Percentiles rank a stretch among this genome's conserved stretches.
These are phyloP conservation scores for Tricharina praecox DNA, from an alignment of 495 filamentous ascomycete species.

Conservation along the genomic window DNA sequence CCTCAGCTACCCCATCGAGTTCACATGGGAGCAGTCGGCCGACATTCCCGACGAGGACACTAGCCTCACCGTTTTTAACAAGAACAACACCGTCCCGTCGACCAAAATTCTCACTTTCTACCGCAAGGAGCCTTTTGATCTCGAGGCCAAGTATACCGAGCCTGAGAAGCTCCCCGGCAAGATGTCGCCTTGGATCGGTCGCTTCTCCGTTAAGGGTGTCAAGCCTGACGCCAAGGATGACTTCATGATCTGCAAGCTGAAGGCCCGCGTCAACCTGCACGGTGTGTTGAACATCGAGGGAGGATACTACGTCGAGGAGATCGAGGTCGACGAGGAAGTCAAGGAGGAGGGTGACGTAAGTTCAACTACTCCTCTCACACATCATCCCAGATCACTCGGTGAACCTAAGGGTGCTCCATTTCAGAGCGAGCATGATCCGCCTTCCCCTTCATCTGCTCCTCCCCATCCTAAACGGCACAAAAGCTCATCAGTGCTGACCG, in stretches of 20 bases:
- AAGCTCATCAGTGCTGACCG: background rate
- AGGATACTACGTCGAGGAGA: constrained; percentile 95
- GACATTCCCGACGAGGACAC: constrained; percentile 99
- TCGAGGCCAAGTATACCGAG: constrained; percentile 85
- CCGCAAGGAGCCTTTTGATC: constrained; percentile 90
- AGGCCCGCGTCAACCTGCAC: constrained; percentile 92
- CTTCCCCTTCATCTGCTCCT: background rate
- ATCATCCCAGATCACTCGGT: no score
- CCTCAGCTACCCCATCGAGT: constrained; percentile 96
- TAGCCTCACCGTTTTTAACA: constrained; percentile 91
- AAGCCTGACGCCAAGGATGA: constrained; percentile 73
- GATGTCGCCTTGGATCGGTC: constrained; percentile 83
- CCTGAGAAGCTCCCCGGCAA: constrained; percentile 80
- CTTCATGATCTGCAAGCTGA: constrained; percentile 99
- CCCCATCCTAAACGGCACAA: background rate
- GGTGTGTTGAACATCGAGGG: constrained; percentile 92
- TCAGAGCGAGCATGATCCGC: background rate
- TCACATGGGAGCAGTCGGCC: constrained; percentile 96
- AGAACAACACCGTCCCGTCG: constrained; percentile 91
- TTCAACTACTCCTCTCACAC: constrained; percentile 15
- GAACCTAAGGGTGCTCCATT: background rate
- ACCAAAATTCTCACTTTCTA: constrained; percentile 99
- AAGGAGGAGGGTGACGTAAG: constrained; percentile 46
- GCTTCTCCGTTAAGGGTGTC: constrained; percentile 85
- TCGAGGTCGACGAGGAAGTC: constrained; percentile 91